Evolutionary conservation across 495 filamentous ascomycete genomes (phyloP), one percentile per base, ranked within the genome.

Genomic region (Darksidea phi): DNA sequence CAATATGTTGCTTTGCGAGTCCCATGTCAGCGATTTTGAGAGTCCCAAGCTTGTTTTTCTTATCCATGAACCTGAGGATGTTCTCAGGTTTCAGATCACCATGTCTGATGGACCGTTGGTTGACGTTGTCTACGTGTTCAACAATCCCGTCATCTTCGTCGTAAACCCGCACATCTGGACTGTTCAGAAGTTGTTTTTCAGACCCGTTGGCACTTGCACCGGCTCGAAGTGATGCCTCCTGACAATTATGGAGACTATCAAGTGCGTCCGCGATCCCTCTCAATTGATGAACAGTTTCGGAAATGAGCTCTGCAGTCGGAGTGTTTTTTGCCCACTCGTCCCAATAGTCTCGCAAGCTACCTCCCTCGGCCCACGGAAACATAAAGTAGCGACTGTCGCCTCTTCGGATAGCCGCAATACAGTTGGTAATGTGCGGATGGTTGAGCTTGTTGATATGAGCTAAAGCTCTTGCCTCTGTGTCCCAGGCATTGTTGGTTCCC

Each of bases 51-150:
- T 15, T 13, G 36, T 43, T 3, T 4, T 3, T 20, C 15, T 5
- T 1, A 20, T 15, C 13, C 36, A 3, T 7, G 12, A 45, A 45
- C 52, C 18, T 26, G 1, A 55, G 37, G 20, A 55, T 45, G 38
- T 55, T 55, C 37, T 55, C 52, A 4, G 52, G 52, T 21, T 55
- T 55, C 21, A 55, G 26, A 45, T 55, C 38, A 1, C 52, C 52
- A 25, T 55, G 52, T 8, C 48, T 7, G 28, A 26, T 26, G 6
- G 18, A 25, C 12, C 23, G 11, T 10, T 24, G 11, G 8, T 25
- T 2, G 1, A 13, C 41, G 5, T 6, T 13, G 15, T 43, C 15
- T 15, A 15, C 13, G 13, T 43, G 13, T 3, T 43, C 41, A 6
- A 4, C 41, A 4, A 43, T 15, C 13, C 15, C 41, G 18, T 43